phyloP scores from a whole-genome alignment of 1,284 basidiomycete genomes.

The Cryptococcus sp. region DNA sequence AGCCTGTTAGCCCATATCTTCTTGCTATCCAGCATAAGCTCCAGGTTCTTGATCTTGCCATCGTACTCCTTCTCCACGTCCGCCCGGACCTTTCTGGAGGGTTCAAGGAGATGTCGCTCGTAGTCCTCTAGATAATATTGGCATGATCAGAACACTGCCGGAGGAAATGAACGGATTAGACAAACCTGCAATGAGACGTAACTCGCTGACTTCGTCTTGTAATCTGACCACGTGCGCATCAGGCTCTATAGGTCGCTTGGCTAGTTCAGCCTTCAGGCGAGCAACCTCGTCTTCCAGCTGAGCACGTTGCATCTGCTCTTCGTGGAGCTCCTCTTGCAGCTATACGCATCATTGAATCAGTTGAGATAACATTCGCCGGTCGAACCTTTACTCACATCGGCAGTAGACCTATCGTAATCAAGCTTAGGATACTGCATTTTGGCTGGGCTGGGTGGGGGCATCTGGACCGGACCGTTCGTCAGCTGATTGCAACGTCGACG shows the following conservation, averaged over 20 bases:
- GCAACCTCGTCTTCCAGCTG: constrained; percentile 73
- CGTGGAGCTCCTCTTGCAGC: constrained; percentile 82
- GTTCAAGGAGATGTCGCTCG: constrained; percentile 63
- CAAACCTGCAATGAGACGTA: constrained; percentile 50
- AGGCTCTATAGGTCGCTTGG: constrained; percentile 42
- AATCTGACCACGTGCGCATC: constrained; percentile 47
- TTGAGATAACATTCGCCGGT: background rate
- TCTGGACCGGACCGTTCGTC: constrained; percentile 52
- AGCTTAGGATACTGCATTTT: constrained; percentile 60
- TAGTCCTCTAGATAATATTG: constrained; percentile 39
- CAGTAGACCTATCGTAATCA: constrained; percentile 80
- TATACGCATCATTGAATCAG: constrained; percentile 36
- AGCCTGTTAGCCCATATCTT: constrained; percentile 47
- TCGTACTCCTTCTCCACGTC: constrained; percentile 79
- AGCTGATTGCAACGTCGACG: background rate
- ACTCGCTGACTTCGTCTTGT: constrained; percentile 45
- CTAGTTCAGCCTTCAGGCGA: constrained; percentile 55
- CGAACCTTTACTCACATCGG: constrained; percentile 60
- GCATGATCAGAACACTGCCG: too few relatives aligned
- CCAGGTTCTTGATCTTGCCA: constrained; percentile 64
- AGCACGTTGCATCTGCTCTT: constrained; percentile 70
- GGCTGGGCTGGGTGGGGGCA: constrained; percentile 71
- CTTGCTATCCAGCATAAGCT: constrained; percentile 58
- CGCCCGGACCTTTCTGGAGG: constrained; percentile 69
- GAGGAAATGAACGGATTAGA: constrained; percentile 1